Evolutionary conservation across 495 filamentous ascomycete genomes (phyloP), one percentile per base, ranked within the genome.

Genomic region (Elasticomyces elasticus): DNA sequence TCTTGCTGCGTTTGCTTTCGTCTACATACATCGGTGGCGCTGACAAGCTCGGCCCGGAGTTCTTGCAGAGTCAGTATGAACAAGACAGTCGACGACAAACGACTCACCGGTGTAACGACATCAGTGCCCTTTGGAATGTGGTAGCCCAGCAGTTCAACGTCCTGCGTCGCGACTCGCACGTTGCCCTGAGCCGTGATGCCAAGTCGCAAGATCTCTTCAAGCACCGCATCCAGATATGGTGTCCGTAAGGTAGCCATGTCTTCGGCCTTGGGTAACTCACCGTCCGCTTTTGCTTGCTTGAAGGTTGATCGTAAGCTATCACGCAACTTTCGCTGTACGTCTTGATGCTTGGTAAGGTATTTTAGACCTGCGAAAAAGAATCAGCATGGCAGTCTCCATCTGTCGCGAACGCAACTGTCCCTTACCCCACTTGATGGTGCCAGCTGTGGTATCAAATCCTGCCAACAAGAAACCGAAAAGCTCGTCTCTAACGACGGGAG

Each of bases 71-170:
- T n/a, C 9, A 12, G 10, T 44, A 10, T 37, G 31, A n/a, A 37
- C n/a, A n/a, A n/a, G 31, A 10, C 10, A 37, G 31, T n/a, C 10
- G 31, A 37, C 10, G 31, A 37, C 31, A 37, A 10, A 37, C 31
- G n/a, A 37, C 31, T 10, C 25, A 41, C 5, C 5, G n/a, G n/a
- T n/a, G 55, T 28, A 15, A 54, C 49, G 17, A 59, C 41, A 25
- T 41, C 38, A 1, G 56, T 59, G 22, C 56, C 56, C 40, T 59
- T 59, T 4, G 56, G 56, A 13, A 59, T 55, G 13, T 5, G 41
- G 35, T 55, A 27, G 20, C 56, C 56, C 10, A 59, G 40, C 9
- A 59, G 12, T 4, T 20, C 41, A 2, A 43, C 25, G 20, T 59
- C 56, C 6, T 23, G 25, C 19, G 19, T 44, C 2, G 56, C 51